Conservation (phyloP, 306 rosid species). For the Fragaria vesca region DNA sequence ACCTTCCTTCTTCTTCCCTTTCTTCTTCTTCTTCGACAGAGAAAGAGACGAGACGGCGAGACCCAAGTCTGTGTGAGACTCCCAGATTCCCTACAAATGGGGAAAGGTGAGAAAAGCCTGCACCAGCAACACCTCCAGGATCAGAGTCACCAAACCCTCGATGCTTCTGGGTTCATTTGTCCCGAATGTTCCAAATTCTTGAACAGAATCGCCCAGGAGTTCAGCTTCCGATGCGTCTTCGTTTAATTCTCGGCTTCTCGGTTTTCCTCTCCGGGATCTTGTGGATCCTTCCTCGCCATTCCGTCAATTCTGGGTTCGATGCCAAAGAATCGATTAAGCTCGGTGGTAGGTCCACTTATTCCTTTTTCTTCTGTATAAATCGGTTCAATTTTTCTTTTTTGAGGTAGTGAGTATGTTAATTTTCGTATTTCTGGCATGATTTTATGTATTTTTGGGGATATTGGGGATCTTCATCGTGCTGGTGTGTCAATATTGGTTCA, state of each 20-base stretch:
- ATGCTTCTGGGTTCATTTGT: constrained; percentile 42
- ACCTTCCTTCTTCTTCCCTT: constrained; percentile 10
- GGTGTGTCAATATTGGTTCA: background rate
- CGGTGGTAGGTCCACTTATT: constrained; percentile 44
- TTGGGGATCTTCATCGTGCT: background rate
- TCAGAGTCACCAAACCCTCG: constrained; percentile 26
- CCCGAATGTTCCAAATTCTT: constrained; percentile 44
- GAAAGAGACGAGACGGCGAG: too few species aligned
- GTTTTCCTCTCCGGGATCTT: constrained; percentile 71
- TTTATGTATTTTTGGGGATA: background rate
- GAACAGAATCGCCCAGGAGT: constrained; percentile 27
- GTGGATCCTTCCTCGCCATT: constrained; percentile 64
- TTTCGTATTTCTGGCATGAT: background rate
- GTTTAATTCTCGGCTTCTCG: constrained; percentile 50
- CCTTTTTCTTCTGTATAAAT: background rate
- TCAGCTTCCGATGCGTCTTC: constrained; percentile 73
- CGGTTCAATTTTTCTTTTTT: too few species aligned
- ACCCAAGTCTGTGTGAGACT: background rate
- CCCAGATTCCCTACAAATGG: constrained; percentile 61
- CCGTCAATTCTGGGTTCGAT: constrained; percentile 41
- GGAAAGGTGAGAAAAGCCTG: constrained; percentile 47
- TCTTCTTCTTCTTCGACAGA: background rate
- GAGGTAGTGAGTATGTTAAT: too few species aligned
- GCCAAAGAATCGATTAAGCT: constrained; percentile 59
- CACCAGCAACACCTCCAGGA: constrained; percentile 42